Conservation (phyloP, 192 early-diverging fungal genomes). For the Coemansia sp. region DNA sequence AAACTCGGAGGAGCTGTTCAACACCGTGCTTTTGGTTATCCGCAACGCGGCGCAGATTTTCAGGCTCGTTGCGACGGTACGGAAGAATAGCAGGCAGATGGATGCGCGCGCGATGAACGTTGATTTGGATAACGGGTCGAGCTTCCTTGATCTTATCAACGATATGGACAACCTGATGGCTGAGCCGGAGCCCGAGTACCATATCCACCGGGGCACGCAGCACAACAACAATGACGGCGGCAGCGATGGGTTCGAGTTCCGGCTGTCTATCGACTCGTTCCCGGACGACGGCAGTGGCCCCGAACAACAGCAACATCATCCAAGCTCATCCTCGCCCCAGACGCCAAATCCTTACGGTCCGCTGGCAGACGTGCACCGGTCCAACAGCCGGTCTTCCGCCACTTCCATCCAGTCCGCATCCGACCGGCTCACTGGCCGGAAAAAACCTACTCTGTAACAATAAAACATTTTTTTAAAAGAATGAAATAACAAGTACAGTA, state of each 20-base stretch:
- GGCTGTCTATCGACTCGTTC: conserved; percentile 45
- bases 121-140: conserved; percentile 24
- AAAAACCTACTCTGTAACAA: neutral
- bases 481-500: neutral
- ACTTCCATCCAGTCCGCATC: conserved; percentile 26
- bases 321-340: too few species aligned
- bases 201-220: conserved; percentile 6
- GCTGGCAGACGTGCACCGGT: conserved; percentile 5
- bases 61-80: conserved; percentile 64
- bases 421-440: conserved; percentile 27
- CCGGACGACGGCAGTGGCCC: conserved; percentile 10
- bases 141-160: conserved; percentile 40
- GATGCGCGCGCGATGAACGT: conserved; percentile 33
- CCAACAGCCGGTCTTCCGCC: conserved; percentile 42
- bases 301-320: too few species aligned
- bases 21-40: conserved; percentile 70
- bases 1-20: conserved; percentile 66
- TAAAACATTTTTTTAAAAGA: neutral
- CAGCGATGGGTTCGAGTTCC: conserved; percentile 31
- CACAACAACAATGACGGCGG: neutral
- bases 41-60: conserved; percentile 69
- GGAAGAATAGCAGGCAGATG: conserved; percentile 53
- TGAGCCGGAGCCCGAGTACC: conserved; percentile 22
- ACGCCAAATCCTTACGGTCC: too few species aligned
- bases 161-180: conserved; percentile 33